These are phyloP conservation scores for Mycena galopus DNA, from an alignment of 768 basidiomycete species.

Conservation along the genomic window DNA sequence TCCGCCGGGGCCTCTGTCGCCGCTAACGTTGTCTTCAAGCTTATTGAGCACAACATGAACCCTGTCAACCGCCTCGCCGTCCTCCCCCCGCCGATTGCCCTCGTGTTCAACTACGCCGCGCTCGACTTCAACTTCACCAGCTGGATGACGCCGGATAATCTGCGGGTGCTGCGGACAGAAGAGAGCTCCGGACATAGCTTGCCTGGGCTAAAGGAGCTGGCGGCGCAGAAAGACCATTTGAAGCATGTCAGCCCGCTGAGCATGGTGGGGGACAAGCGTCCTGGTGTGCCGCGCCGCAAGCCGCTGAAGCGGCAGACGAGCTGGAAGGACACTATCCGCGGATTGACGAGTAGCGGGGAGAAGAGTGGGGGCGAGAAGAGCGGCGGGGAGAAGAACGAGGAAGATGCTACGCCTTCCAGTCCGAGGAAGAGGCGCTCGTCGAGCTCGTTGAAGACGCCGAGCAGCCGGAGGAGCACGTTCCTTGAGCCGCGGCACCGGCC, in stretches of 20 bases:
- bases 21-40: constrained; percentile 85
- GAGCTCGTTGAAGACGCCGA: constrained; percentile 46
- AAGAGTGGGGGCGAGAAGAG: constrained; percentile 42
- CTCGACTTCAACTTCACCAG: constrained; percentile 99
- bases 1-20: constrained; percentile 96
- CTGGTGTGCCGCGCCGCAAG: constrained; percentile 50
- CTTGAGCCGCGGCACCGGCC: constrained; percentile 29
- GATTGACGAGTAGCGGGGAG: constrained; percentile 51
- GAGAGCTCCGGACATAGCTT: constrained; percentile 89
- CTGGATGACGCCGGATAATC: constrained; percentile 91
- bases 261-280: constrained; percentile 84
- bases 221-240: constrained; percentile 89
- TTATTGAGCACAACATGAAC: constrained; percentile 74
- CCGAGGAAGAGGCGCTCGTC: constrained; percentile 41
- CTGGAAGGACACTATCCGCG: constrained; percentile 72
- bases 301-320: constrained; percentile 67
- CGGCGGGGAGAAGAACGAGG: constrained; percentile 50
- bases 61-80: constrained; percentile 47
- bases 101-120: constrained; percentile 92
- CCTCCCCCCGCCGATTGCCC: constrained; percentile 81
- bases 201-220: constrained; percentile 76
- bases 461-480: constrained; percentile 39
- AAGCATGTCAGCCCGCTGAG: constrained; percentile 91
- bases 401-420: constrained; percentile 30
- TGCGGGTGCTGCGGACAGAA: constrained; percentile 88